phyloP scores from a whole-genome alignment of 1,284 basidiomycete species.

The Boletus albobrunnescens region DNA sequence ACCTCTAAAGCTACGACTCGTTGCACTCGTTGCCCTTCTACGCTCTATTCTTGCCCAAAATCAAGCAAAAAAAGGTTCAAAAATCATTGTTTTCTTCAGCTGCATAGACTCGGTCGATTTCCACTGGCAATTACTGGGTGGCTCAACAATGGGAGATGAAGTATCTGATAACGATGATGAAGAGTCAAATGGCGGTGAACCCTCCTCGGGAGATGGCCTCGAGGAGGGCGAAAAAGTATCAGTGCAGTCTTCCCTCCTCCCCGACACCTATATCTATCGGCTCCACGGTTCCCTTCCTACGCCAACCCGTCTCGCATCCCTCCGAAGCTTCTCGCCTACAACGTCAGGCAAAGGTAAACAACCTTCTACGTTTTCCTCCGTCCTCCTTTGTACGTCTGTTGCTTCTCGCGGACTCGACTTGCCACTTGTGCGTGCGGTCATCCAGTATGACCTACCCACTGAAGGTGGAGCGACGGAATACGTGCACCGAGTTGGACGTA shows the following conservation, averaged over 20 bases:
- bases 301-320: conserved; percentile 74
- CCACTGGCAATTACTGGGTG: conserved; percentile 87
- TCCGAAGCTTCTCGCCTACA: conserved; percentile 73
- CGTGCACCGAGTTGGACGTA: conserved; percentile 94
- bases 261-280: conserved; percentile 81
- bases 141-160: conserved; percentile 64
- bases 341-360: conserved; percentile 36
- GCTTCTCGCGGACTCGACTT: conserved; percentile 97
- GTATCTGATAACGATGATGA: conserved; percentile 33
- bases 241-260: conserved; percentile 73
- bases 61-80: conserved; percentile 48
- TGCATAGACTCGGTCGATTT: conserved; percentile 98
- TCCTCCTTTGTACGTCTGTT: conserved; percentile 94
- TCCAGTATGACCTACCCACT: conserved; percentile 97
- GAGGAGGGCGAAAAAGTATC: conserved; percentile 43
- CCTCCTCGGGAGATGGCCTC: conserved; percentile 20
- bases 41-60: conserved; percentile 69
- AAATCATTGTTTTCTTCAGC: conserved; percentile 92
- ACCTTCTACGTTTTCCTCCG: conserved; percentile 45
- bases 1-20: conserved; percentile 90
- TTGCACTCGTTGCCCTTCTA: conserved; percentile 84
- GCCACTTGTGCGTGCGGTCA: conserved; percentile 88
- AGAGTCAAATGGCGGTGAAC: conserved; percentile 31
- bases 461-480: conserved; percentile 97
- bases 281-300: conserved; percentile 92